Base-by-base conservation (phyloP, 202 grass and related monocot species). In the Setaria viridis region DNA sequence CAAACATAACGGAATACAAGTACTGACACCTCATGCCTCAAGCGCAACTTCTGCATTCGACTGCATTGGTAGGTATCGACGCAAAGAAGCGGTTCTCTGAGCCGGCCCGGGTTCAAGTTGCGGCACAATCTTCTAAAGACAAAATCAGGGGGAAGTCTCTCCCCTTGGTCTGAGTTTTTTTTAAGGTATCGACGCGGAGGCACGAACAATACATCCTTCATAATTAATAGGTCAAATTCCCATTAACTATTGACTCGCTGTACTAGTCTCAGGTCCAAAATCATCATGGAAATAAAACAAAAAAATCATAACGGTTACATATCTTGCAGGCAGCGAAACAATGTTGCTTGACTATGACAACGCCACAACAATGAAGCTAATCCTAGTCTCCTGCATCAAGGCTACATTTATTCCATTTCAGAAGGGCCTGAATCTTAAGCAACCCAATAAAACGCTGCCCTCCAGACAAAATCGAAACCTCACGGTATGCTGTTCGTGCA, bases 341-440 rank as follows among this genome's bases (percentile, higher is more conserved):
- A 82, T 46, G 43, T 30, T 55, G 17, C 30, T 16, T 57, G 77
- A 54, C 25, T 60, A 80, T 4, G 41, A 48, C 57, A 85, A 16
- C 7, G 50, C 5, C 39, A 41, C 1, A 46, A 46, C 7, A 7
- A 21, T 25, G 7, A n/a, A 57, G 19, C 29, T 11, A 48, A 13
- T 19, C 59, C 39, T 13, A 45, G 49, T 30, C 0, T 32, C 46
- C 58, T 54, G 79, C 33, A 73, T 4, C 42, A 70, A 43, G 48
- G 57, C n/a, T 67, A 41, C 83, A 67, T 67, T 74, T 55, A 58
- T 70, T 83, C 79, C 60, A 55, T 11, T 21, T 63, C 6, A 2
- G 65, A 46, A 62, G 25, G 15, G 45, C 43, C 42, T 7, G 19
- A 85, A 42, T 56, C 12, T 47, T 25, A 53, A 67, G 20, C 56